Evolutionary conservation across 192 early-diverging fungal species (phyloP), one percentile per base, ranked within the genome.

Genomic region (Coemansia sp.): DNA sequence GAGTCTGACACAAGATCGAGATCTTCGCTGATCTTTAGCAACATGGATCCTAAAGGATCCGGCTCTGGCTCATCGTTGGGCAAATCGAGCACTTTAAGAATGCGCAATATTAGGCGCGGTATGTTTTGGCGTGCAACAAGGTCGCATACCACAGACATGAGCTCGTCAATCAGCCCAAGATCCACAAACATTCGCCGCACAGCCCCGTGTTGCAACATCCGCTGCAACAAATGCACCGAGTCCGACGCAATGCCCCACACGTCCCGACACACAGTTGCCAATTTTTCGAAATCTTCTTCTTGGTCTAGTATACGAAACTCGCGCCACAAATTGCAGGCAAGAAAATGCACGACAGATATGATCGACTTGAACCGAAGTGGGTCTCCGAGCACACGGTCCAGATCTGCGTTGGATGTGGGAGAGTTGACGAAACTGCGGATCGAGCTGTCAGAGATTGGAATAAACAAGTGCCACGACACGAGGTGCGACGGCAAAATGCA

Each of bases 241-340:
- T 74, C 68, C 0, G 34, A 56, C 0, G 68, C 68, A n/a, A 74
- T 61, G 4, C 68, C 77, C 61, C 65, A 74, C 21, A 72, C 40
- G 20, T 80, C 77, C 9, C 71, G 55, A 25, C 66, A 54, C 2
- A 70, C 10, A n/a, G 61, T 9, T 4, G 60, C 28, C 1, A 10
- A 4, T 5, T 21, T 25, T 4, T 37, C 12, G 5, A 5, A 17
- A 7, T 50, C 36, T 10, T 50, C 36, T 10, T 1, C 15, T n/a
- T 19, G 38, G 22, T 60, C 31, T 11, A 72, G 46, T 3, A 63
- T 8, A 0, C 42, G 54, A 4, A 62, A 21, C 14, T 53, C 40
- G 2, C 62, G 66, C 69, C 70, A 72, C 53, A 71, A 64, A 17
- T 40, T 40, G 50, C 62, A 63, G 7, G 77, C 71, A 26, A 72